Evolutionary conservation across 1,139 yeast species (phyloP).

Genomic region (Pichiaceae sp.): DNA sequence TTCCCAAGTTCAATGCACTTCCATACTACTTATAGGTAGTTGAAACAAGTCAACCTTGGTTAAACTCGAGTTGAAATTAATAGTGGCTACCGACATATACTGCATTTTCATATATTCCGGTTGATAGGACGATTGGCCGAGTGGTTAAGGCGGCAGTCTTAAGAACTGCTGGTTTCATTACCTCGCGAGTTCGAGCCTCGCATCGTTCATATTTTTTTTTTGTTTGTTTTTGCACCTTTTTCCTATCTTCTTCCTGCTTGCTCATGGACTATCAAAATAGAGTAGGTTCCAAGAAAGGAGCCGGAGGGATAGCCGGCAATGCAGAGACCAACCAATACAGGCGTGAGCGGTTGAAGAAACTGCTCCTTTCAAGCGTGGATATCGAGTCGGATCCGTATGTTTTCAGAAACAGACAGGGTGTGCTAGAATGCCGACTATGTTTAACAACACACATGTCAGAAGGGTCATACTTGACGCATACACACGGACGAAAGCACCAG

Average conservation of each 20-base stretch:
- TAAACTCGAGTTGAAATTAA: no score
- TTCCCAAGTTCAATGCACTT: no score
- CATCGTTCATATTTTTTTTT: conserved; percentile 70
- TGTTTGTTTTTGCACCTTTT: conserved; percentile 2
- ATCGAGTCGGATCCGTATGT: conserved; percentile 74
- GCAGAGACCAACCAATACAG: conserved; percentile 62
- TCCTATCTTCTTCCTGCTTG: neutral
- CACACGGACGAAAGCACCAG: conserved; percentile 74
- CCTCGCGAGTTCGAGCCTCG: conserved; percentile 86
- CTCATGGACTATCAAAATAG: conserved; percentile 50
- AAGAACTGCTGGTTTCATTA: conserved; percentile 22
- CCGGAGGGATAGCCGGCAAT: conserved; percentile 70
- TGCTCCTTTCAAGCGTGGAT: conserved; percentile 55
- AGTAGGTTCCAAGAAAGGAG: conserved; percentile 49
- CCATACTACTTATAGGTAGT: no score
- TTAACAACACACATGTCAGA: conserved; percentile 67
- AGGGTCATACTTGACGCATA: conserved; percentile 70
- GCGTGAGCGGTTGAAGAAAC: conserved; percentile 53
- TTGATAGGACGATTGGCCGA: conserved; percentile 29
- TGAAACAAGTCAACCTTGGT: no score
- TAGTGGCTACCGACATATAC: no score
- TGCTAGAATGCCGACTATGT: conserved; percentile 70
- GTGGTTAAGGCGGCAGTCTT: conserved; percentile 31
- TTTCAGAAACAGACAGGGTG: conserved; percentile 63
- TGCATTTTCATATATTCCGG: no score